phyloP scores from a whole-genome alignment of 768 basidiomycete genomes.

The Rhodotorula sphaerocarpa region DNA sequence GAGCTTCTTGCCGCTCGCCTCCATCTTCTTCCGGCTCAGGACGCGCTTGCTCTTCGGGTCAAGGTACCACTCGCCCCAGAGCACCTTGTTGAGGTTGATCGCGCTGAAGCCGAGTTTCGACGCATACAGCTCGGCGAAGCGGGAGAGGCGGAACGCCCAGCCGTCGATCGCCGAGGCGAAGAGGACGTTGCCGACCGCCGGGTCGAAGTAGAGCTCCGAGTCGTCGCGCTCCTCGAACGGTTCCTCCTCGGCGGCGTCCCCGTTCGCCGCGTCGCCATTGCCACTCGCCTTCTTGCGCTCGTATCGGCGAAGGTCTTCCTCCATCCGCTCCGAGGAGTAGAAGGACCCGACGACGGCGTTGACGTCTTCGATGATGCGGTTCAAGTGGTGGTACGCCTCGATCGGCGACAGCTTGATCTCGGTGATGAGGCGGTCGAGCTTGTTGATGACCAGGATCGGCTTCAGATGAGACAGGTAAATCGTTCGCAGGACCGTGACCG shows the following conservation, averaged over 20 bases:
- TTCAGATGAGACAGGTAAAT: constrained; percentile 81
- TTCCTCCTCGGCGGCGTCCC: constrained; percentile 44
- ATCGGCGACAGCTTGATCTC: constrained; percentile 83
- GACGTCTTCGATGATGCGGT: constrained; percentile 86
- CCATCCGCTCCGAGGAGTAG: constrained; percentile 91
- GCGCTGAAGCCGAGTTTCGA: constrained; percentile 85
- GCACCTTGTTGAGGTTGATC: constrained; percentile 66
- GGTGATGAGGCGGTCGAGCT: constrained; percentile 84
- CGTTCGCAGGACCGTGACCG: constrained; percentile 87
- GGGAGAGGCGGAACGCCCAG: constrained; percentile 91
- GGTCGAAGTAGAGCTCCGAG: constrained; percentile 94
- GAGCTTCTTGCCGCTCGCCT: constrained; percentile 60
- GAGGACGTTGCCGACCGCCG: constrained; percentile 87
- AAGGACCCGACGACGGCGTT: constrained; percentile 97
- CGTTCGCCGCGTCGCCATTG: neutral
- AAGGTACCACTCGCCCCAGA: constrained; percentile 97
- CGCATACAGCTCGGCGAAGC: constrained; percentile 87
- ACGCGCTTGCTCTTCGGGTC: constrained; percentile 93
- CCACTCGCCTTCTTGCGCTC: constrained; percentile 73
- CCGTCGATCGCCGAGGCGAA: constrained; percentile 94
- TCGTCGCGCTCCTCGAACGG: constrained; percentile 92
- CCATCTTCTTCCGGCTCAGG: constrained; percentile 77
- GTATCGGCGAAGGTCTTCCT: constrained; percentile 86
- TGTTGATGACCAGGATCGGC: constrained; percentile 93
- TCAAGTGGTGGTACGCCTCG: constrained; percentile 91